Evolutionary conservation across 192 early-diverging fungal genomes (phyloP), one percentile per base, ranked within the genome.

Genomic region (Gaertneriomyces semiglobifer): DNA sequence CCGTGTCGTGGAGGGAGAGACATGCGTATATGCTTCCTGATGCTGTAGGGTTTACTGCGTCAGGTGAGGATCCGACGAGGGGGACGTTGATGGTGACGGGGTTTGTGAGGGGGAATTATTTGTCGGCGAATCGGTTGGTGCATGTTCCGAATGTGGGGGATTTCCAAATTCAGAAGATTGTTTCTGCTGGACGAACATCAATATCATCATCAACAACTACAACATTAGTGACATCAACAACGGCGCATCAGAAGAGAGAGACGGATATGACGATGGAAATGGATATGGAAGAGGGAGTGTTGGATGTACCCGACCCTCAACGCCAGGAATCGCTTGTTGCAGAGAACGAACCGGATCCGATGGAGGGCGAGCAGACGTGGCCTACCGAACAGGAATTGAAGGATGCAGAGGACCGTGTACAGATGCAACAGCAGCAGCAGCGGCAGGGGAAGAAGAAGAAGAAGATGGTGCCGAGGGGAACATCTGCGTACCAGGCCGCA

Each of bases 351-450:
- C 90, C 90, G 9, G 88, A 96, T 81, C 82, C 88, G 58, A 79
- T 96, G 79, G 86, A 85, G 40, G 93, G 89, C 60, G 96, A 98
- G 79, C 96, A 98, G 75, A 98, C 96, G 40, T 98, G 96, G 96
- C 96, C 96, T 7, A 96, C 93, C 11, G 93, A 95, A 64, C 91
- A 97, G 74, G 96, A 98, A 77, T 75, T 95, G 75, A 81, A 75
- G 45, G 91, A 86, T 44, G 92, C 89, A 65, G 88, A 92, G 66
- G 73, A 5, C 45, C 18, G 43, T 43, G 12, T 39, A 33, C 55
- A 14, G 55, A 57, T 41, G 60, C 14, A 25, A 39, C 9, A 4
- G 20, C 20, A 2, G 45, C 40, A 25, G 47, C 9, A 4, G 20
- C 20, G 7, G 45, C 40, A 16, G 33, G 9, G n/a, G 11, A 51